Base-by-base conservation (phyloP, 2,329 filamentous ascomycete species). In the Penicillium occitanis region DNA sequence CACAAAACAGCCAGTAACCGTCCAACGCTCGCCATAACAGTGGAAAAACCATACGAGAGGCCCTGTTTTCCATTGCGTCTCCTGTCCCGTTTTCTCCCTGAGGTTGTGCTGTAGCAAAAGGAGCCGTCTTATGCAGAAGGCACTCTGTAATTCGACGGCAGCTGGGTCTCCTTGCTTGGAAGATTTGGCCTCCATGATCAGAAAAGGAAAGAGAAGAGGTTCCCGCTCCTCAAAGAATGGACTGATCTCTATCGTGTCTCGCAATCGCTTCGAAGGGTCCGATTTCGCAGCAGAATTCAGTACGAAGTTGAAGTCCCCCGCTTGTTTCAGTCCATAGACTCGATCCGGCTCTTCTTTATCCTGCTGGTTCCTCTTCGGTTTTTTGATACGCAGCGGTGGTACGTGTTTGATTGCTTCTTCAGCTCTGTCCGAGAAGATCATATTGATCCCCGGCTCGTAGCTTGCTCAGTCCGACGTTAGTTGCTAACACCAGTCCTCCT, bases 21-120 rank as follows among this genome's bases (percentile, higher is more conserved):
- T 53, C 69, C 68, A 70, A 33, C 10, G n/a, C n/a, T 68, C 67
- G 5, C 69, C 69, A 28, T 53, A 37, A 46, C 44, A 65, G 22
- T 30, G 33, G 37, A 66, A 68, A 40, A 70, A 69, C 67, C 67
- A 69, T 7, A 69, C 61, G 48, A 70, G 64, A 4, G 68, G 68
- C 4, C 66, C 66, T 30, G 63, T 30, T 46, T 50, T 37, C 65
- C 66, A 68, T 37, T 64, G 60, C 8, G 64, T 58, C 33, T 64
- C 61, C 17, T 62, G 30, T n/a, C 37, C 66, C 13, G 63, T 58
- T 10, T 62, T 65, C 33, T 35, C 13, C 25, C 35, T 53, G 25
- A 69, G 61, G 17, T 66, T 44, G 6, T 59, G 60, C 59, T 69
- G 68, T 8, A 69, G 4, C 17, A 65, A 66, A 14, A 69, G 46